phyloP scores from a whole-genome alignment of 257 asterid genomes.

The Solanum pimpinellifolium region DNA sequence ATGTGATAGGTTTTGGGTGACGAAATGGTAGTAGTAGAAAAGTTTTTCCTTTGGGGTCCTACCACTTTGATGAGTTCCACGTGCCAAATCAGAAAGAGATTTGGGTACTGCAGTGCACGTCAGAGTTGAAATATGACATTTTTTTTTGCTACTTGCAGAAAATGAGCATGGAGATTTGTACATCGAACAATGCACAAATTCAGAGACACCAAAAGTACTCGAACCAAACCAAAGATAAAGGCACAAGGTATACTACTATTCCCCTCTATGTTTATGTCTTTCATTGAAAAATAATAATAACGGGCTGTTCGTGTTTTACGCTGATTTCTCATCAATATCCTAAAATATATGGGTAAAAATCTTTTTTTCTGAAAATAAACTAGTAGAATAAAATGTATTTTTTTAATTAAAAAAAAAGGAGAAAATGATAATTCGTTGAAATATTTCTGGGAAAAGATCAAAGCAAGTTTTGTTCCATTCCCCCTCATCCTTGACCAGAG shows the following conservation, averaged over 20 bases:
- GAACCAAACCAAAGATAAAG: neutral
- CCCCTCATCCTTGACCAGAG: conserved; percentile 66
- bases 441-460: conserved; percentile 5
- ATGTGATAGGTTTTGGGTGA: neutral
- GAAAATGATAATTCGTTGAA: neutral
- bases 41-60: neutral
- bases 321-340: neutral
- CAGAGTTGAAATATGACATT: neutral
- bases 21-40: neutral
- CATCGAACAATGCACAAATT: neutral
- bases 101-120: conserved; percentile 28
- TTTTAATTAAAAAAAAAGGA: neutral
- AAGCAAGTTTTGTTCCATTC: conserved; percentile 7
- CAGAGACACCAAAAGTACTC: neutral
- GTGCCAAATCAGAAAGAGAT: neutral
- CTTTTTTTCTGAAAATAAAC: neutral
- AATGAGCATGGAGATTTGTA: neutral
- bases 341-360: neutral
- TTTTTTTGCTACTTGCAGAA: neutral
- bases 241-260: neutral
- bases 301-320: neutral
- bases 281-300: neutral
- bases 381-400: neutral
- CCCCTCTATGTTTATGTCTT: neutral
- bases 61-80: neutral